Evolutionary conservation across 768 basidiomycete genomes (phyloP).

Genomic region (Mycena epipterygia): DNA sequence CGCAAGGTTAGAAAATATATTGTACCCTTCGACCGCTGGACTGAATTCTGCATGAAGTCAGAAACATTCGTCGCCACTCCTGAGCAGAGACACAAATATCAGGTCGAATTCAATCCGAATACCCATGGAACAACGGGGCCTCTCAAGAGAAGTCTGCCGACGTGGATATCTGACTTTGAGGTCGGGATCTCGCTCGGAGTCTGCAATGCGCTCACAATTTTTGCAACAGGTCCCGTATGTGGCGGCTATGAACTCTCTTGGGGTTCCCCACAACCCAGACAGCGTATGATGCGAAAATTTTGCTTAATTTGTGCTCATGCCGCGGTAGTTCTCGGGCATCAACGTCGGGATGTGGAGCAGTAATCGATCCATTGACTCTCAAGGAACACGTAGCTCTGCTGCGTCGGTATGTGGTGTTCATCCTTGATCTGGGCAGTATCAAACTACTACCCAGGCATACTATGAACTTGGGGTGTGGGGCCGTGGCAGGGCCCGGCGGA

Average conservation of each 20-base stretch:
- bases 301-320: not conserved
- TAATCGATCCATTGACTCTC: not conserved
- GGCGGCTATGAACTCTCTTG: conserved; percentile 29
- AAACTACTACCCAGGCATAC: conserved; percentile 54
- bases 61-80: conserved; percentile 25
- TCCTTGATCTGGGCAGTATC: not conserved
- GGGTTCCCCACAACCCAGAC: conserved; percentile 34
- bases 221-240: conserved; percentile 7
- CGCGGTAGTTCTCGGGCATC: conserved; percentile 33
- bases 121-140: conserved; percentile 34
- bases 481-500: too few species aligned
- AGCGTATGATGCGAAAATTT: not conserved
- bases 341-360: conserved; percentile 35
- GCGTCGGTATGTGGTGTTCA: conserved; percentile 9
- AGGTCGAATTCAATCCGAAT: conserved; percentile 9
- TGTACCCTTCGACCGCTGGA: not conserved
- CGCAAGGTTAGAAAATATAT: conserved; percentile 22
- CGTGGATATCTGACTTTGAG: conserved; percentile 9
- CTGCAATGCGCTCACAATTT: too few species aligned
- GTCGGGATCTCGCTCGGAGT: too few species aligned
- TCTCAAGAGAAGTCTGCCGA: conserved; percentile 31
- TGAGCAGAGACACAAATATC: not conserved
- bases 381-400: conserved; percentile 7
- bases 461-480: too few species aligned
- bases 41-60: conserved; percentile 16